Conservation (phyloP, 2,329 filamentous ascomycete genomes). For the Fusarium paranaense region DNA sequence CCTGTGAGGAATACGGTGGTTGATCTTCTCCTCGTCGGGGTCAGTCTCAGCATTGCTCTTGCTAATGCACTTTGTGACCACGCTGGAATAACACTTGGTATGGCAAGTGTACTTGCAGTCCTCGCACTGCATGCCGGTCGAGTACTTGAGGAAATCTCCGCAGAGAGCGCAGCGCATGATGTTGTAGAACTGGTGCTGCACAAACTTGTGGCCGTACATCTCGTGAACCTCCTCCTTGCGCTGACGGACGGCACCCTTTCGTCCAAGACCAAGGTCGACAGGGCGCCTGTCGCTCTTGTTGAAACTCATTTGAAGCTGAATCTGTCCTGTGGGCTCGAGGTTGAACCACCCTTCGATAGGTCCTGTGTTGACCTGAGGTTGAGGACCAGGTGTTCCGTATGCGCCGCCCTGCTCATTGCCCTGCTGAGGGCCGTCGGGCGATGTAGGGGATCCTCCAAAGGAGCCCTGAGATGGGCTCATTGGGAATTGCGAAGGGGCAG, state of each 20-base stretch:
- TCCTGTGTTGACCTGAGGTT: constrained; percentile 65
- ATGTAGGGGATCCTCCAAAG: constrained; percentile 58
- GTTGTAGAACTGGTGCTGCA: constrained; percentile 99
- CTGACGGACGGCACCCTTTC: constrained; percentile 96
- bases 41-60: constrained; percentile 99
- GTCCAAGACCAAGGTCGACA: constrained; percentile 89
- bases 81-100: constrained; percentile 94
- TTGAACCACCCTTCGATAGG: constrained; percentile 97
- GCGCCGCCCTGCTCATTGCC: constrained; percentile 47
- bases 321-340: constrained; percentile 91
- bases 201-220: constrained; percentile 99
- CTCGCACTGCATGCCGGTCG: constrained; percentile 98
- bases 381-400: constrained; percentile 52
- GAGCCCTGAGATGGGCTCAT: constrained; percentile 61
- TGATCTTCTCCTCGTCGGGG: constrained; percentile 99
- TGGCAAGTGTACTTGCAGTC: constrained; percentile 99
- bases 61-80: constrained; percentile 99
- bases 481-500: constrained; percentile 64
- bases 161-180: constrained; percentile 99
- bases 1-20: constrained; percentile 97
- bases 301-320: constrained; percentile 92
- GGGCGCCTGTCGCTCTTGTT: constrained; percentile 87
- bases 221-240: constrained; percentile 98
- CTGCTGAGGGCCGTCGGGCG: constrained; percentile 52
- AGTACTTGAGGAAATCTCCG: constrained; percentile 98